Evolutionary conservation across 805 yeast species (phyloP).

Genomic region (Komagataella mondaviorum): DNA sequence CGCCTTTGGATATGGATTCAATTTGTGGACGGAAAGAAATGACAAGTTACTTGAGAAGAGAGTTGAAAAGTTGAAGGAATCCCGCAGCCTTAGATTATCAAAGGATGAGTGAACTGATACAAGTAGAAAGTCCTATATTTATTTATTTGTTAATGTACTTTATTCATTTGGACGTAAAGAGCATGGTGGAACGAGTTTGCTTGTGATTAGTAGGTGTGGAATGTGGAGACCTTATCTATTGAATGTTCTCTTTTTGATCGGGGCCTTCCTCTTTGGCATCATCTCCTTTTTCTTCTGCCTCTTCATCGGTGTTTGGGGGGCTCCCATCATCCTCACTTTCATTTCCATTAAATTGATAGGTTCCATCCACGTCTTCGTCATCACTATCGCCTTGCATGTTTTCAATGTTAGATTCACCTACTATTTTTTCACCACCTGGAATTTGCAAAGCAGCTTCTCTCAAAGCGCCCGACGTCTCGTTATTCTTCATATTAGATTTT

Average conservation of each 20-base stretch:
- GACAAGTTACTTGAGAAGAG: slow-evolving; percentile 23
- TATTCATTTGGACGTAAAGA: neutral
- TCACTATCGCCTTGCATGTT: slow-evolving; percentile 14
- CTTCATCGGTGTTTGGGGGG: slow-evolving; percentile 6
- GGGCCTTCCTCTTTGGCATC: slow-evolving; percentile 1
- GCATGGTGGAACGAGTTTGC: neutral
- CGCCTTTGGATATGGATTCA: slow-evolving; percentile 25
- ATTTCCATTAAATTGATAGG: slow-evolving; percentile 16
- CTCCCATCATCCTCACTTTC: slow-evolving; percentile 14
- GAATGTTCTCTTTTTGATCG: neutral
- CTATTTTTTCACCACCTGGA: slow-evolving; percentile 22
- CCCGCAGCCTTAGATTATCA: slow-evolving; percentile 15
- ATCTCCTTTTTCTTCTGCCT: slow-evolving; percentile 7
- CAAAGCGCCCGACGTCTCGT: slow-evolving; percentile 24
- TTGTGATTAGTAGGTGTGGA: neutral
- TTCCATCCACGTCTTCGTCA: slow-evolving; percentile 22
- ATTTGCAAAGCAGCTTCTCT: slow-evolving; percentile 27
- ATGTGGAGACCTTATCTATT: neutral
- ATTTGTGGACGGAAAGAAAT: slow-evolving; percentile 23
- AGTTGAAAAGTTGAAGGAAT: slow-evolving; percentile 20
- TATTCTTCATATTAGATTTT: slow-evolving; percentile 32
- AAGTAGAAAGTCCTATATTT: slow-evolving; percentile 2
- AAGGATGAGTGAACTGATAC: slow-evolving; percentile 6
- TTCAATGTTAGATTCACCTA: slow-evolving; percentile 12
- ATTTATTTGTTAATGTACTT: neutral